Percentiles rank a stretch among this genome's conserved stretches.
Conservation (phyloP, 768 basidiomycete genomes). For the Myochromella boudieri region DNA sequence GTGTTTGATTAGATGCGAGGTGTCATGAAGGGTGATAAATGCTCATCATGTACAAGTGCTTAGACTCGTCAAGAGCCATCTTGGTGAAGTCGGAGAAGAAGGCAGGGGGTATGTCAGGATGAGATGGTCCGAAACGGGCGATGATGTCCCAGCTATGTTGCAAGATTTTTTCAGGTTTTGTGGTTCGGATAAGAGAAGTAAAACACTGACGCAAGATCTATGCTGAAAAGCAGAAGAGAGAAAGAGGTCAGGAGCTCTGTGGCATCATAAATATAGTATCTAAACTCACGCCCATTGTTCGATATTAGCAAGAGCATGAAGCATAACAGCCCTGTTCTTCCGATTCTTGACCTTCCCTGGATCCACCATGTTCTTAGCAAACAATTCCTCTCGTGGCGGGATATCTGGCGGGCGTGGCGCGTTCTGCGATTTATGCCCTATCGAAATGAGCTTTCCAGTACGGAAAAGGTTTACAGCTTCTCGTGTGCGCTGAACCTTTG, state of each 20-base stretch:
- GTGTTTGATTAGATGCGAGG: background rate
- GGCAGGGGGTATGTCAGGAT: conserved; percentile 62
- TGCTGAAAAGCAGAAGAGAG: conserved; percentile 33
- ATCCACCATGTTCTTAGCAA: conserved; percentile 51
- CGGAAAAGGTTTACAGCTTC: conserved; percentile 70
- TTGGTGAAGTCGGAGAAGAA: conserved; percentile 84
- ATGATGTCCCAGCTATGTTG: conserved; percentile 78
- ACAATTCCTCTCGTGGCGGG: conserved; percentile 59
- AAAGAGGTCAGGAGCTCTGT: background rate
- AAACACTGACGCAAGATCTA: conserved; percentile 66
- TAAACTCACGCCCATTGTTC: conserved; percentile 83
- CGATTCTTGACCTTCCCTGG: conserved; percentile 58
- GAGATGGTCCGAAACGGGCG: conserved; percentile 65
- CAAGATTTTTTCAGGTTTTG: background rate
- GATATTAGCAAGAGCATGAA: conserved; percentile 83
- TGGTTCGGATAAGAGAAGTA: background rate
- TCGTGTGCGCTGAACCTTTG: conserved; percentile 64
- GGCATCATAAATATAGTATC: background rate
- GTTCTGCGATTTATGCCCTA: conserved; percentile 54
- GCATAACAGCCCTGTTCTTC: conserved; percentile 69
- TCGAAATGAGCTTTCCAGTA: conserved; percentile 64
- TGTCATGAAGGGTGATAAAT: background rate
- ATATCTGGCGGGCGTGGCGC: conserved; percentile 59
- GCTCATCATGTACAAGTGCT: conserved; percentile 60
- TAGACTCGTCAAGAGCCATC: conserved; percentile 85